A percentile compares a stretch with the other conserved stretches of the same genome.
Evolutionary conservation across 1,139 yeast genomes (phyloP).

Genomic region (Debaryomycetaceae sp.): DNA sequence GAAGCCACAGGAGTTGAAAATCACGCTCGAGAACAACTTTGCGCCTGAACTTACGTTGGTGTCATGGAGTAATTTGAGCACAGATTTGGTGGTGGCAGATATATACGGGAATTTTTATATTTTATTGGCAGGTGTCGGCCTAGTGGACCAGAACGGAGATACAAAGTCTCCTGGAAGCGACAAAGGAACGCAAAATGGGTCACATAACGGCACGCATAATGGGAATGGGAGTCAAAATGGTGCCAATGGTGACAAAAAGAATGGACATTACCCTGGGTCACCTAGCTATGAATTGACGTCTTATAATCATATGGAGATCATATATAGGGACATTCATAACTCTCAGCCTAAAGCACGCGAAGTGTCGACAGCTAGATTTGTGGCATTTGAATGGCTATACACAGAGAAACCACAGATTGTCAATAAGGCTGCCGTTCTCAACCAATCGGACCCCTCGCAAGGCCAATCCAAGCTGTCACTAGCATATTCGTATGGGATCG

Average conservation of each 20-base stretch:
- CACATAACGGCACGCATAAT: background rate
- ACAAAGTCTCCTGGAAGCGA: conserved; percentile 11
- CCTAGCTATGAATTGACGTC: conserved; percentile 46
- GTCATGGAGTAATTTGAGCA: conserved; percentile 49
- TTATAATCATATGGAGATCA: conserved; percentile 46
- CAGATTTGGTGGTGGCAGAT: conserved; percentile 53
- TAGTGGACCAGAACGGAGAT: conserved; percentile 11
- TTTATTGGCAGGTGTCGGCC: conserved; percentile 43
- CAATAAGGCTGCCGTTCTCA: conserved; percentile 47
- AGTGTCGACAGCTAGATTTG: conserved; percentile 22
- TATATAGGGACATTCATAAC: conserved; percentile 33
- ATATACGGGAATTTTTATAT: conserved; percentile 49
- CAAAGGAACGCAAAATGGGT: conserved; percentile 3
- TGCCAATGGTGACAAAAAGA: background rate
- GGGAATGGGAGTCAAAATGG: background rate
- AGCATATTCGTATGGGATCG: conserved; percentile 51
- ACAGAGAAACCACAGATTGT: conserved; percentile 60
- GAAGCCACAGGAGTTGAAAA: conserved; percentile 40
- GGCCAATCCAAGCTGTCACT: conserved; percentile 9
- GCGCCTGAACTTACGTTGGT: conserved; percentile 30
- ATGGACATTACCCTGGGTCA: conserved; percentile 5
- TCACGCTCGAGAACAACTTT: conserved; percentile 33
- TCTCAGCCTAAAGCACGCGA: conserved; percentile 13
- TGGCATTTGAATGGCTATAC: conserved; percentile 67
- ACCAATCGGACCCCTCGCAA: conserved; percentile 14